A percentile compares a stretch with the other conserved stretches of the same genome.
Conservation (phyloP, 805 yeast species). For the Lachancea cidri region DNA sequence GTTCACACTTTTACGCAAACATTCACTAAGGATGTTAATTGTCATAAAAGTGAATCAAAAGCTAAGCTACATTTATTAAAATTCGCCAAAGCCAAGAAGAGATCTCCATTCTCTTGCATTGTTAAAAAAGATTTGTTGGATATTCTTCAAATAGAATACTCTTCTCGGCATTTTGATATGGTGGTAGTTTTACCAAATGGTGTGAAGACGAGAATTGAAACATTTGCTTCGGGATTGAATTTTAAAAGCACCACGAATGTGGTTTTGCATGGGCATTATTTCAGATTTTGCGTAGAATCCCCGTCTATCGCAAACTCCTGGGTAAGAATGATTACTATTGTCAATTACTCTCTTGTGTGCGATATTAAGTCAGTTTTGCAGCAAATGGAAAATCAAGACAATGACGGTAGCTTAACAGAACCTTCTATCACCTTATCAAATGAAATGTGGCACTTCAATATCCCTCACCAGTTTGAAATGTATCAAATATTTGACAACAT, state of each 20-base stretch:
- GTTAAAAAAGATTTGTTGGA: conserved; percentile 20
- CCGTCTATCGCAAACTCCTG: conserved; percentile 44
- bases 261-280: conserved; percentile 27
- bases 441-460: conserved; percentile 43
- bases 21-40: conserved; percentile 29
- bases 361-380: conserved; percentile 30
- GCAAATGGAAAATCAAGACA: conserved; percentile 13
- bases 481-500: conserved; percentile 78
- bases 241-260: conserved; percentile 21
- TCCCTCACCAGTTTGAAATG: conserved; percentile 72
- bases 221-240: conserved; percentile 25
- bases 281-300: conserved; percentile 48
- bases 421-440: conserved; percentile 38
- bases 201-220: conserved; percentile 45
- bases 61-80: conserved; percentile 26
- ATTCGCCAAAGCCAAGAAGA: conserved; percentile 15
- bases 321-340: conserved; percentile 44
- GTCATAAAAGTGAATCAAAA: conserved; percentile 21
- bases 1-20: conserved; percentile 41
- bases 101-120: conserved; percentile 12
- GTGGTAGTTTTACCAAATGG: conserved; percentile 42
- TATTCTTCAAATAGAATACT: conserved; percentile 20
- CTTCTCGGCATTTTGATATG: conserved; percentile 21
- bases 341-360: conserved; percentile 28
- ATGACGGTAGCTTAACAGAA: conserved; percentile 12